These are phyloP conservation scores for Pythium brachiatum DNA, from an alignment of 352 stramenopile genomes.

Conservation along the genomic window DNA sequence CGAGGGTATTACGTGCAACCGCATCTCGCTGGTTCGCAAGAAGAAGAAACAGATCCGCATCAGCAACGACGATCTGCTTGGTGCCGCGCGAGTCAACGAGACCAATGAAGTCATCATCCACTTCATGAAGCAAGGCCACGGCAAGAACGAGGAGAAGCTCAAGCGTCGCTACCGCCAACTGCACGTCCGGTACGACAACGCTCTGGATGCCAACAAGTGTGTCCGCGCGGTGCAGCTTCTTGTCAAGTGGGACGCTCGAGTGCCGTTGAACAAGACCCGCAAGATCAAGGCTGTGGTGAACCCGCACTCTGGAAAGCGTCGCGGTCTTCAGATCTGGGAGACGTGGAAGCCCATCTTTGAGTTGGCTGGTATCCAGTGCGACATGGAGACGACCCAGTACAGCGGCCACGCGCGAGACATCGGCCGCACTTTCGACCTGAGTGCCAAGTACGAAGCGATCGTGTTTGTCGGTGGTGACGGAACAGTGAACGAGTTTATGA, in stretches of 20 bases:
- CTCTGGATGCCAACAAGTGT: conserved; percentile 30
- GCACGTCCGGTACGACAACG: conserved; percentile 36
- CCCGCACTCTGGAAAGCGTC: conserved; percentile 62
- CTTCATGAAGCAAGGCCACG: conserved; percentile 58
- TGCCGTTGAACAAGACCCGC: conserved; percentile 45
- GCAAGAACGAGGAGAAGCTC: conserved; percentile 52
- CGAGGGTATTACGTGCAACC: conserved; percentile 51
- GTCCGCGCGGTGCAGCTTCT: conserved; percentile 45
- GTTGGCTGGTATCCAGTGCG: conserved; percentile 63
- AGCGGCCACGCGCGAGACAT: conserved; percentile 73
- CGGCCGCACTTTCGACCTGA: conserved; percentile 49
- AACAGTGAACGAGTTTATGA: conserved; percentile 86
- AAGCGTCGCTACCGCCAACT: conserved; percentile 50
- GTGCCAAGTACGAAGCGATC: conserved; percentile 67
- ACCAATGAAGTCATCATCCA: conserved; percentile 46
- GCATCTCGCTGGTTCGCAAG: conserved; percentile 62
- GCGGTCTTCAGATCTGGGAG: conserved; percentile 59
- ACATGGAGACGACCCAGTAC: conserved; percentile 76
- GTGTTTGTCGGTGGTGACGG: conserved; percentile 78
- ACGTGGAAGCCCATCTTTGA: conserved; percentile 58
- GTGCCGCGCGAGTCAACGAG: conserved; percentile 21
- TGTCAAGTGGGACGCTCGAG: conserved; percentile 72
- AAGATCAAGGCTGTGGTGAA: conserved; percentile 80
- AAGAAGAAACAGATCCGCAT: conserved; percentile 52
- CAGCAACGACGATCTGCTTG: conserved; percentile 54